Base-by-base conservation (phyloP, 306 rosid genomes). In the Albizia julibrissin region DNA sequence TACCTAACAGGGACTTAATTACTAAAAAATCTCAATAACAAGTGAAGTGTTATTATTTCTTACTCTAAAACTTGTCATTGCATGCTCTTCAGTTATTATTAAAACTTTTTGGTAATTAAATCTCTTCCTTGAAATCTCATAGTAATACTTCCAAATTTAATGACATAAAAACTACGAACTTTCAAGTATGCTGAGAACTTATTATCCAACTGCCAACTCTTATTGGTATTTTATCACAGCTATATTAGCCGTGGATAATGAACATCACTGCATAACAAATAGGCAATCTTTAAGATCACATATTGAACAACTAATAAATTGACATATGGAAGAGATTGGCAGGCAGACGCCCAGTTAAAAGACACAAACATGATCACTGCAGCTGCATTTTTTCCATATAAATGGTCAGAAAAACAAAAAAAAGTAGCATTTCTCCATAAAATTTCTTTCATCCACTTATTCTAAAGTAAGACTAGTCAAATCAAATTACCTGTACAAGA, bases 261-360 rank as follows among this genome's bases (percentile, higher is more conserved):
- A 74, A 50, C 6, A 79, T 59, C 59, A 73, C 70, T 69, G 79
- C 75, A 75, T 75, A 47, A 43, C 34, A 61, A 61, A 26, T 26
- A 24, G 67, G 27, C 34, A 24, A 26, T 46, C 37, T 52, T 46
- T 6, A 26, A 72, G 40, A 24, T 42, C 68, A 40, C 70, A 44
- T 8, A 37, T 31, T 44, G 39, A 78, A 72, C 50, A 54, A 66
- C 43, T 33, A 39, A 47, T 34, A 18, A 21, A 75, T 42, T 62
- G 33, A 40, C 62, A 37, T 43, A 13, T 12, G 49, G 75, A 78
- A 79, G 64, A 59, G 68, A 29, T 62, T 62, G 37, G 34, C 69
- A 77, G 14, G 27, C 40, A 68, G 72, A 19, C 31, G 8, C 19
- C 43, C 68, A 40, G 39, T 71, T 6, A 56, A 31, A 85, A 31